phyloP scores from a whole-genome alignment of 805 yeast species.

The Lachancea lanzarotensis region DNA sequence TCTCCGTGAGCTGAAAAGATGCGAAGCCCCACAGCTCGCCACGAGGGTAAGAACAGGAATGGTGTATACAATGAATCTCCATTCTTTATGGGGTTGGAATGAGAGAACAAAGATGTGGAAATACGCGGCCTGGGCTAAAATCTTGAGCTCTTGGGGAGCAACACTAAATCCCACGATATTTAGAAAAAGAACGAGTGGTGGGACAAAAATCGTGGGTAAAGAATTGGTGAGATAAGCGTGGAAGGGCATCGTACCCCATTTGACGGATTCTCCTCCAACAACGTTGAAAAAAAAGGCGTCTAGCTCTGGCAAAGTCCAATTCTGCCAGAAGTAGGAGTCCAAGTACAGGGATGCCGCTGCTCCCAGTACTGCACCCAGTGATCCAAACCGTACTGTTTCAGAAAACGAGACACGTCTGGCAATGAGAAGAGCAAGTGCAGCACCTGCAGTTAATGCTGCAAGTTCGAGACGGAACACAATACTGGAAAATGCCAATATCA shows the following conservation, averaged over 20 bases:
- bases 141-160: conserved; percentile 35
- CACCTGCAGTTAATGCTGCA: conserved; percentile 45
- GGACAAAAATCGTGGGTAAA: conserved; percentile 37
- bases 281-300: conserved; percentile 70
- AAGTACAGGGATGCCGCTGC: conserved; percentile 40
- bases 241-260: conserved; percentile 85
- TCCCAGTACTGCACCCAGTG: conserved; percentile 50
- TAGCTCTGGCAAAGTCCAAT: conserved; percentile 63
- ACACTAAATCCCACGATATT: conserved; percentile 35
- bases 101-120: conserved; percentile 61
- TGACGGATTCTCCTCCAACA: conserved; percentile 59
- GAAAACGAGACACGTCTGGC: conserved; percentile 42
- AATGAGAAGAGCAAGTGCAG: conserved; percentile 41
- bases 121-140: conserved; percentile 46
- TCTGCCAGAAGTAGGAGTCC: conserved; percentile 75
- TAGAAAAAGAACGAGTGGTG: conserved; percentile 40
- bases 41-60: conserved; percentile 60
- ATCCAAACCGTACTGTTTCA: conserved; percentile 36
- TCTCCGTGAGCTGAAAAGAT: conserved; percentile 27
- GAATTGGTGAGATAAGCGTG: conserved; percentile 53
- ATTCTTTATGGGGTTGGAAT: conserved; percentile 85
- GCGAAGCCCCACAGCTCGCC: conserved; percentile 56
- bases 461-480: conserved; percentile 69
- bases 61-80: conserved; percentile 79
- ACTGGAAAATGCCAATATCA: conserved; percentile 54